A percentile compares a stretch with the other conserved stretches of the same genome.
phyloP scores from a whole-genome alignment of 495 filamentous ascomycete species.

The Pyronema domesticum region DNA sequence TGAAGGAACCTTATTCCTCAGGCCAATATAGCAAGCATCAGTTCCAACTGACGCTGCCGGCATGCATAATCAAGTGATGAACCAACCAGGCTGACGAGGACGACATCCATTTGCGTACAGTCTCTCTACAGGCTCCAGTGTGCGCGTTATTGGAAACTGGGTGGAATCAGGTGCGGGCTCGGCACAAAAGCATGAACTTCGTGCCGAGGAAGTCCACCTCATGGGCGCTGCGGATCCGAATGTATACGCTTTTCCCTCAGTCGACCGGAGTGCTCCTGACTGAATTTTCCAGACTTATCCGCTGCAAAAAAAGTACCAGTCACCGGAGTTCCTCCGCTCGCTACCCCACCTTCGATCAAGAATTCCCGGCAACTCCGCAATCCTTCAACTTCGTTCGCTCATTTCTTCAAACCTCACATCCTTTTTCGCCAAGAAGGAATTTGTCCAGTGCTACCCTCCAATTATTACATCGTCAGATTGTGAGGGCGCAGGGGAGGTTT shows the following conservation, averaged over 20 bases:
- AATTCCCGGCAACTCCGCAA: constrained; percentile 58
- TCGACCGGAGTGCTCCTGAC: neutral
- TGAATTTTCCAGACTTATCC: constrained; percentile 50
- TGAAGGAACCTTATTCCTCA: neutral
- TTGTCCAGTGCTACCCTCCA: constrained; percentile 77
- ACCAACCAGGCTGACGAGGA: neutral
- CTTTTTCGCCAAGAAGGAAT: constrained; percentile 51
- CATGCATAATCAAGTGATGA: neutral
- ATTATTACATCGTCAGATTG: constrained; percentile 95
- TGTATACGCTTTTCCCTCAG: constrained; percentile 33
- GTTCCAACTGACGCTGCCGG: neutral
- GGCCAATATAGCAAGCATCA: neutral
- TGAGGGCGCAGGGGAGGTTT: constrained; percentile 94
- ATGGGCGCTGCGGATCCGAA: constrained; percentile 61
- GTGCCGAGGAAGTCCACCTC: constrained; percentile 46
- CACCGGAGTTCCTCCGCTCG: constrained; percentile 68
- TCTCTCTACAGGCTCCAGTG: constrained; percentile 59
- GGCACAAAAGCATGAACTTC: constrained; percentile 63
- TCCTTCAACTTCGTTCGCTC: constrained; percentile 72
- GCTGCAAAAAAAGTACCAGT: constrained; percentile 88
- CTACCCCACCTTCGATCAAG: constrained; percentile 79
- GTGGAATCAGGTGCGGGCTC: constrained; percentile 48
- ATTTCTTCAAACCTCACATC: constrained; percentile 50
- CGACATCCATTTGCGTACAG: constrained; percentile 29
- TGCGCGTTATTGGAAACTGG: constrained; percentile 66